Conservation (phyloP, 2,329 filamentous ascomycete genomes). For the Sphaerulina musiva region DNA sequence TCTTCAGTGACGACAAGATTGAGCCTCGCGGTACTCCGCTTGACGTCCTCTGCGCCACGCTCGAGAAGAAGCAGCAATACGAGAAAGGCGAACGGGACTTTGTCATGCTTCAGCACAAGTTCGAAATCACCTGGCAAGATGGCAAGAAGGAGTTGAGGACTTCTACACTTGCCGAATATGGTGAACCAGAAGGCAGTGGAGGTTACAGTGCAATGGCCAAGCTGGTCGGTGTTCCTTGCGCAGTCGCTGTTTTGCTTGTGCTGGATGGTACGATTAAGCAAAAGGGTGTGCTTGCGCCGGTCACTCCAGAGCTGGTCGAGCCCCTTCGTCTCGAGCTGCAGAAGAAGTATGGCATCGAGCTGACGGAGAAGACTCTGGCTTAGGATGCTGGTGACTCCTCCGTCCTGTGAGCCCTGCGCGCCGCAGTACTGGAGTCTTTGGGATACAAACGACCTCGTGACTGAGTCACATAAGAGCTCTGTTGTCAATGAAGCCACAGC, state of each 20-base stretch:
- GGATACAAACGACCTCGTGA: no score
- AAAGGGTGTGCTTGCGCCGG: constrained; percentile 61
- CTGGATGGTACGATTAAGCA: constrained; percentile 35
- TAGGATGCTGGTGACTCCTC: constrained; percentile 8
- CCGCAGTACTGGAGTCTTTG: no score
- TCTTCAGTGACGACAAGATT: constrained; percentile 63
- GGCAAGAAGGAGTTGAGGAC: constrained; percentile 70
- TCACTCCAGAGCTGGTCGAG: constrained; percentile 63
- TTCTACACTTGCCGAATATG: constrained; percentile 77
- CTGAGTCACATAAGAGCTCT: no score
- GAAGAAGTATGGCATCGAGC: constrained; percentile 66
- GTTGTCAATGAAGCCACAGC: no score
- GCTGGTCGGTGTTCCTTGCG: constrained; percentile 69
- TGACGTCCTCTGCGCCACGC: constrained; percentile 81
- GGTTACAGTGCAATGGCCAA: constrained; percentile 76
- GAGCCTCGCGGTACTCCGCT: constrained; percentile 71
- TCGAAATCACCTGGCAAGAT: constrained; percentile 76
- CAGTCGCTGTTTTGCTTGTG: constrained; percentile 56
- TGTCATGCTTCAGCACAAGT: constrained; percentile 73
- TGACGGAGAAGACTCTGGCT: constrained; percentile 60
- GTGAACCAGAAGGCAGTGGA: constrained; percentile 58
- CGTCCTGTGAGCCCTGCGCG: not conserved
- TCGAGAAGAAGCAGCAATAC: constrained; percentile 90
- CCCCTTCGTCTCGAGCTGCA: constrained; percentile 52
- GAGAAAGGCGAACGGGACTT: constrained; percentile 76